A percentile compares a stretch with the other conserved stretches of the same genome.
phyloP scores from a whole-genome alignment of 2,329 filamentous ascomycete genomes.

The Ophiostoma piceae region DNA sequence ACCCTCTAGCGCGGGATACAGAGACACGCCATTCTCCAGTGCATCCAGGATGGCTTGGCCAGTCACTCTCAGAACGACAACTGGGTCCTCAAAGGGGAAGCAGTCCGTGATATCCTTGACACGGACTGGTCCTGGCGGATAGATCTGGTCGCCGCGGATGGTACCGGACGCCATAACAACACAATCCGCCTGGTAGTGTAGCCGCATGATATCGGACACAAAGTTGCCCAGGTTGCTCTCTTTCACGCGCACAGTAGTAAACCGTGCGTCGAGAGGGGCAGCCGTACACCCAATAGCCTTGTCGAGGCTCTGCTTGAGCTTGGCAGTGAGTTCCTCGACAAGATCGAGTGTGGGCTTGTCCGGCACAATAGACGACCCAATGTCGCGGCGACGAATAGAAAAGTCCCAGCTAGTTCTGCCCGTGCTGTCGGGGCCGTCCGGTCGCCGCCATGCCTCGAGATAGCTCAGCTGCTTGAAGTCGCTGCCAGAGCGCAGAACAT shows the following conservation, averaged over 20 bases:
- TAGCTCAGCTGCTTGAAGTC: constrained; percentile 94
- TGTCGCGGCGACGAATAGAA: constrained; percentile 67
- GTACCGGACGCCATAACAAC: constrained; percentile 80
- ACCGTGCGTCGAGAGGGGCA: constrained; percentile 76
- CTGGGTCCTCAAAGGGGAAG: constrained; percentile 88
- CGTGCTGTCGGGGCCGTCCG: constrained; percentile 32
- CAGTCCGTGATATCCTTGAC: constrained; percentile 81
- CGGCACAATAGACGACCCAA: constrained; percentile 62
- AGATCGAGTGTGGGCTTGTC: constrained; percentile 57
- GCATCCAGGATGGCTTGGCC: constrained; percentile 73
- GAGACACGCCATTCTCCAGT: constrained; percentile 74
- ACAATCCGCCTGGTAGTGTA: constrained; percentile 75
- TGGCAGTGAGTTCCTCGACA: constrained; percentile 64
- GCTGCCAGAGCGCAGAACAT: constrained; percentile 79
- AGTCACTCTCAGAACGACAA: constrained; percentile 67
- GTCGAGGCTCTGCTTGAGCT: constrained; percentile 69
- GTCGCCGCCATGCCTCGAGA: constrained; percentile 65
- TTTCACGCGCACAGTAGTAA: constrained; percentile 68
- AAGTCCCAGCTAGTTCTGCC: constrained; percentile 54
- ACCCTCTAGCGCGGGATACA: constrained; percentile 77
- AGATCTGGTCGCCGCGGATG: constrained; percentile 82
- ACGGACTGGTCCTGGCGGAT: constrained; percentile 70
- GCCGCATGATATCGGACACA: constrained; percentile 84
- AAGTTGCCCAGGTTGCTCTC: constrained; percentile 90
- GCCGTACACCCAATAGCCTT: constrained; percentile 81